Evolutionary conservation across 2,329 filamentous ascomycete genomes (phyloP), one percentile per base, ranked within the genome.

Genomic region (Pyricularia pennisetigena): DNA sequence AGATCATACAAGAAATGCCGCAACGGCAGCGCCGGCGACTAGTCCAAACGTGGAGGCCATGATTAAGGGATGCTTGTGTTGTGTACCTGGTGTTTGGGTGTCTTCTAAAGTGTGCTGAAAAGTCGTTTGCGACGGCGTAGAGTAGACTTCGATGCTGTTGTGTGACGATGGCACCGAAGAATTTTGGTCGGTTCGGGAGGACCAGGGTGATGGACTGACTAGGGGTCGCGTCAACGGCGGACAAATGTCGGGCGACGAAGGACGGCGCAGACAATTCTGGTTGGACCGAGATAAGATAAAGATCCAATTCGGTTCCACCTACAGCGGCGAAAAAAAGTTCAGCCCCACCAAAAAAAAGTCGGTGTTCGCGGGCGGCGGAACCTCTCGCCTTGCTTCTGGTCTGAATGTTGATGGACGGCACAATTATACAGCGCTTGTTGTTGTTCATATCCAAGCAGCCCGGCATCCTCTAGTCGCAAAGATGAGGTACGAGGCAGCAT

Each of bases 21-120:
- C 85, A 49, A 86, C 86, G 69, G 87, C 88, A 69, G 88, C 81
- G 69, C 88, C 88, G 59, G 84, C 78, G 61, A 86, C 87, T 70
- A 88, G 83, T 64, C 83, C 81, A 70, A 89, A 76, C 70, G 83
- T 79, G 68, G 88, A 86, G 61, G 85, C 82, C 88, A 90, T 90
- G 68, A 29, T 61, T 30, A 10, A 35, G 28, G 29, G 14, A 62
- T 14, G 6, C n/a, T 64, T 41, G 20, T 66, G 64, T 26, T 8
- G 32, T 32, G 28, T n/a, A 54, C 32, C 10, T 4, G n/a, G 24
- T n/a, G 26, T 12, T 62, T 41, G 14, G 24, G 28, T 30, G 20
- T 20, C 7, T 24, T 62, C n/a, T 41, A 3, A 28, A 23, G 24
- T 16, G 24, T 62, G 59, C 24, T 62, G 14, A 10, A n/a, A 29